Percentiles rank a stretch among this genome's conserved stretches.
These are phyloP conservation scores for Pistacia vera DNA, from an alignment of 345 rosid species.

Conservation along the genomic window DNA sequence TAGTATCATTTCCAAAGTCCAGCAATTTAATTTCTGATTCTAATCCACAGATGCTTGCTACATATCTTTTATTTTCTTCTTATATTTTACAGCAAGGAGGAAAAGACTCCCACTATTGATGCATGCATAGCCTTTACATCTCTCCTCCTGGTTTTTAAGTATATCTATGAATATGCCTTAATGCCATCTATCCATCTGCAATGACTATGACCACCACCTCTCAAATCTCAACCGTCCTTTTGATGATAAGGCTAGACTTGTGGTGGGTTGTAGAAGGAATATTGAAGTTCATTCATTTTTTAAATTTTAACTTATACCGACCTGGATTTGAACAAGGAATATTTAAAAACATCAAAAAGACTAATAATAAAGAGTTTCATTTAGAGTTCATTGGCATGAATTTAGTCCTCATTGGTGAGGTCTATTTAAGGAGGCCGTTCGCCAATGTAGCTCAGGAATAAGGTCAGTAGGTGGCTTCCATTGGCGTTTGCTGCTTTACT, in stretches of 20 bases:
- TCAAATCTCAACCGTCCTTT: constrained; percentile 27
- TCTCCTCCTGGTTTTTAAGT: not conserved
- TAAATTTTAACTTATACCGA: not conserved
- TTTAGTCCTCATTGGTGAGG: constrained; percentile 21
- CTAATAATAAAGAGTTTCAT: constrained; percentile 21
- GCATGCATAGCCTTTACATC: not conserved
- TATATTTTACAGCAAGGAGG: not conserved
- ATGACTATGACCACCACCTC: constrained; percentile 11
- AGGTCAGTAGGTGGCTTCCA: constrained; percentile 41
- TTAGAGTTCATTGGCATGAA: constrained; percentile 27
- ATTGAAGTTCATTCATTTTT: constrained; percentile 32
- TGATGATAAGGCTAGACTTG: constrained; percentile 32
- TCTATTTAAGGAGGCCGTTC: constrained; percentile 31
- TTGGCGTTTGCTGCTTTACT: constrained; percentile 31
- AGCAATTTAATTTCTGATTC: not conserved
- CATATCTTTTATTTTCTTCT: not conserved
- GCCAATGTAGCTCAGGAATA: constrained; percentile 28
- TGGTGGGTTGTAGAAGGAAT: constrained; percentile 6
- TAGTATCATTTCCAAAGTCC: not conserved
- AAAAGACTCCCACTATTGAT: constrained; percentile 12
- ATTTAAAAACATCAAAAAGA: constrained; percentile 17
- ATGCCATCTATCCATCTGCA: not conserved
- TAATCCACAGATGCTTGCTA: not conserved
- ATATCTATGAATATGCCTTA: not conserved
- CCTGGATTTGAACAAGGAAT: not conserved